These are phyloP conservation scores for Emericellopsis terricola DNA, from an alignment of 495 filamentous ascomycete genomes.

Conservation along the genomic window DNA sequence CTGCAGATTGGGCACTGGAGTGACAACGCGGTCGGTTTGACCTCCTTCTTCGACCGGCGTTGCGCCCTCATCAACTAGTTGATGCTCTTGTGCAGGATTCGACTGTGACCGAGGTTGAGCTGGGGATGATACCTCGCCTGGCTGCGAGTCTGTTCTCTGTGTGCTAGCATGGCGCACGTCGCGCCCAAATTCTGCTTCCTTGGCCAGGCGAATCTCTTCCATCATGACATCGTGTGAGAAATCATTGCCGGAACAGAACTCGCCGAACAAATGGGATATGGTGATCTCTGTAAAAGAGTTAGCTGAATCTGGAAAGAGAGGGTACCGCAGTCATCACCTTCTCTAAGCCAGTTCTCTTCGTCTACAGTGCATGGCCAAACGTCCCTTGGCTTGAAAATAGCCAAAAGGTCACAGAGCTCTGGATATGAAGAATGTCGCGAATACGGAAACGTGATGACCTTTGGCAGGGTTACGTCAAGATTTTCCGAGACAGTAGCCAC, in stretches of 20 bases:
- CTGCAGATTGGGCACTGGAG: too few relatives aligned
- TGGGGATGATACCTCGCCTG: too few relatives aligned
- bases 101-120: too few relatives aligned
- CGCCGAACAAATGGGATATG: constrained; percentile 35
- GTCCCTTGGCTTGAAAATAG: constrained; percentile 52
- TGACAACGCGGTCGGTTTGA: too few relatives aligned
- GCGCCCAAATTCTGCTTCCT: too few relatives aligned
- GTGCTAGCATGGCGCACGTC: too few relatives aligned
- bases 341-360: constrained; percentile 34
- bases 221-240: constrained; percentile 31
- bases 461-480: constrained; percentile 13
- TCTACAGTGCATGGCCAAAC: constrained; percentile 75
- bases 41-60: too few relatives aligned
- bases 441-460: constrained; percentile 52
- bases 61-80: too few relatives aligned
- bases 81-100: too few relatives aligned
- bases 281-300: constrained; percentile 4
- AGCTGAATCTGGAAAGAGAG: too few relatives aligned
- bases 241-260: constrained; percentile 25
- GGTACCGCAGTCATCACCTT: constrained; percentile 27
- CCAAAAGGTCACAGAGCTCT: constrained; percentile 57
- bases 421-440: constrained; percentile 77
- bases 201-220: too few relatives aligned
- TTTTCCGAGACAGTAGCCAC: background rate
- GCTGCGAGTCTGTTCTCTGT: too few relatives aligned